Conservation (phyloP, 352 stramenopile genomes). For the Globisporangium abappressorium region DNA sequence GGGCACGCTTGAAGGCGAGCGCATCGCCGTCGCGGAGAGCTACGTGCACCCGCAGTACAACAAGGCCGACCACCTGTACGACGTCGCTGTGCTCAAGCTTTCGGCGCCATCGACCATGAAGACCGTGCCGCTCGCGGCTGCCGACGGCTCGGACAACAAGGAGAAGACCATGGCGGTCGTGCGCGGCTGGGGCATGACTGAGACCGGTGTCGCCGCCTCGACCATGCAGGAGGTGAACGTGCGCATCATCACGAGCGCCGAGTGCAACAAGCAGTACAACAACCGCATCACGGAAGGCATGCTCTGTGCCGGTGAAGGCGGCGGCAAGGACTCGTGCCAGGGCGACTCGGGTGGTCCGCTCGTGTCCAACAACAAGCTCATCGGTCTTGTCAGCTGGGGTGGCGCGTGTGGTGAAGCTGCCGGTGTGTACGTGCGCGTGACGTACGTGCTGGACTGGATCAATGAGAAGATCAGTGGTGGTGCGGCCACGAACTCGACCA, state of each 20-base stretch:
- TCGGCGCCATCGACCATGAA: constrained; percentile 32
- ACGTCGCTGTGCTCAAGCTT: constrained; percentile 59
- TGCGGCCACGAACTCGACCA: constrained; percentile 14
- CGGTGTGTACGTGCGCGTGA: constrained; percentile 57
- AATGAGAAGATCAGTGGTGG: constrained; percentile 43
- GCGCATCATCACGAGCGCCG: constrained; percentile 49
- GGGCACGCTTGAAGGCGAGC: constrained; percentile 41
- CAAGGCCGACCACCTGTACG: constrained; percentile 46
- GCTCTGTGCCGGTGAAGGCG: constrained; percentile 50
- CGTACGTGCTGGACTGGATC: constrained; percentile 53
- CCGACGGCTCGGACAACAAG: constrained; percentile 49
- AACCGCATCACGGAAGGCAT: constrained; percentile 59
- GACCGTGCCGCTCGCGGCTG: constrained; percentile 30
- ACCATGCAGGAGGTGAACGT: constrained; percentile 57
- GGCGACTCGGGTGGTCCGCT: constrained; percentile 66
- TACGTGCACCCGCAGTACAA: constrained; percentile 57
- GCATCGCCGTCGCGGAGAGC: constrained; percentile 38
- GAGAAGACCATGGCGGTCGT: constrained; percentile 51
- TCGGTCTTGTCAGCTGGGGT: constrained; percentile 72
- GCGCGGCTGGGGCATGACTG: constrained; percentile 56
- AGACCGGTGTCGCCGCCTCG: constrained; percentile 34
- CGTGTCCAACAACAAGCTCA: constrained; percentile 42
- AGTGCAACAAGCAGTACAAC: constrained; percentile 58
- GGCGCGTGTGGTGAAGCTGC: constrained; percentile 47
- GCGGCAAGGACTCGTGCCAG: constrained; percentile 59